These are phyloP conservation scores for Nicotiana benthamiana DNA, from an alignment of 257 asterid genomes.

Conservation along the genomic window DNA sequence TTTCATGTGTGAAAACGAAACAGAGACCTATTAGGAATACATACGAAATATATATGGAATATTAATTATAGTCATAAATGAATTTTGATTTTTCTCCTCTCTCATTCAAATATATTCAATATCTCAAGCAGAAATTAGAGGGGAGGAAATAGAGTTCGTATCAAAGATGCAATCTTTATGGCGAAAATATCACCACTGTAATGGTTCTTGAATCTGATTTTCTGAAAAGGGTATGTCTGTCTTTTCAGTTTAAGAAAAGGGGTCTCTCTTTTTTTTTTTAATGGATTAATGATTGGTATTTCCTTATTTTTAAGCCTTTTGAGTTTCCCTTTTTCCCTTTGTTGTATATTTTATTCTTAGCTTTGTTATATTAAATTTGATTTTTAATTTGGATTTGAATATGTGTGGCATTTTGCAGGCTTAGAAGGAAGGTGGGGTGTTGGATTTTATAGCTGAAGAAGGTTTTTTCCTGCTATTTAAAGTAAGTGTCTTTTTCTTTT, in stretches of 20 bases:
- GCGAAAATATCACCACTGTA: neutral
- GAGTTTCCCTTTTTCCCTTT: slow-evolving; percentile 19
- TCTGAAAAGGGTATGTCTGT: neutral
- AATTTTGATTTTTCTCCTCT: neutral
- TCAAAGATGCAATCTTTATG: neutral
- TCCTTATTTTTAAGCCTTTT: slow-evolving; percentile 41
- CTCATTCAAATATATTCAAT: neutral
- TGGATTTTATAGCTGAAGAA: slow-evolving; percentile 57
- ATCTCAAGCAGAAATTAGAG: neutral
- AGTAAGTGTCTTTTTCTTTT: slow-evolving; percentile 7
- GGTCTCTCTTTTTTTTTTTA: too few species aligned
- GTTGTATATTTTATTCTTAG: slow-evolving; percentile 4
- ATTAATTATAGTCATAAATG: neutral
- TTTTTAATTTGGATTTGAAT: slow-evolving; percentile 20
- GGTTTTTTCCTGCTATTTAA: slow-evolving; percentile 10
- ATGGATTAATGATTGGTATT: slow-evolving; percentile 30
- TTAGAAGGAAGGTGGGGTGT: slow-evolving; percentile 42
- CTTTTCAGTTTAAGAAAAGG: neutral
- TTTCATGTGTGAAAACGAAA: neutral
- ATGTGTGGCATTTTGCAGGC: slow-evolving; percentile 34
- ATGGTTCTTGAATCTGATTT: neutral
- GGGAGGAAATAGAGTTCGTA: neutral
- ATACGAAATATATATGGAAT: neutral
- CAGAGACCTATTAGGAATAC: neutral
- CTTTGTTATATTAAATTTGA: slow-evolving; percentile 1